These are phyloP conservation scores for Schwanniomyces sp. DNA, from an alignment of 805 yeast genomes.

Conservation along the genomic window DNA sequence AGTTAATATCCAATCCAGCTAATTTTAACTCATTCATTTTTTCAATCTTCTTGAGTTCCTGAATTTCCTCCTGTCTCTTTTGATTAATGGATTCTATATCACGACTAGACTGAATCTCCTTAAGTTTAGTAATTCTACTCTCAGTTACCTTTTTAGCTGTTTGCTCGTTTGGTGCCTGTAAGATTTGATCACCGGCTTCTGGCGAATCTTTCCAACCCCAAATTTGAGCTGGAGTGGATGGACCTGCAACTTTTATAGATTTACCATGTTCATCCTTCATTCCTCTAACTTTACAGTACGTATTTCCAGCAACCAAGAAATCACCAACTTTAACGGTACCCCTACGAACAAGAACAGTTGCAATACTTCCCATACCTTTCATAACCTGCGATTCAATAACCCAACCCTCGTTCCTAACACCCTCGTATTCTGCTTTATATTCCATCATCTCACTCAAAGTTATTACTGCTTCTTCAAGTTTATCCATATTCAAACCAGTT, in stretches of 20 bases:
- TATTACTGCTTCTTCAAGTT: conserved; percentile 84
- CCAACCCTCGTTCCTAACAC: conserved; percentile 77
- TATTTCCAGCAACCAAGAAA: conserved; percentile 79
- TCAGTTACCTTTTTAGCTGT: conserved; percentile 72
- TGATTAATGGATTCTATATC: conserved; percentile 74
- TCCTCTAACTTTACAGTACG: conserved; percentile 81
- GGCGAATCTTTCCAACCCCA: conserved; percentile 96
- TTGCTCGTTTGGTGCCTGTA: conserved; percentile 74
- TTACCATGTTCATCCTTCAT: conserved; percentile 76
- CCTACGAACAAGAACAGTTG: conserved; percentile 79
- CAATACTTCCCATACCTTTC: conserved; percentile 80
- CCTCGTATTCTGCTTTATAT: conserved; percentile 55
- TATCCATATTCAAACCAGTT: conserved; percentile 87
- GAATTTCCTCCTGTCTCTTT: conserved; percentile 54
- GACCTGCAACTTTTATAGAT: conserved; percentile 63
- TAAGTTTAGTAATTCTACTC: conserved; percentile 57
- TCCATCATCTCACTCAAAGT: conserved; percentile 84
- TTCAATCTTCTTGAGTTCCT: conserved; percentile 52
- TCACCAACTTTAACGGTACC: conserved; percentile 74
- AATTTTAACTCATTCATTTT: conserved; percentile 56
- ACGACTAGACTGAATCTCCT: conserved; percentile 54
- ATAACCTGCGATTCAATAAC: conserved; percentile 81
- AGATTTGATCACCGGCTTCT: conserved; percentile 80
- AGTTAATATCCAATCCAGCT: conserved; percentile 59
- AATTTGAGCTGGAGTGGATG: conserved; percentile 87